Evolutionary conservation across 1,139 yeast genomes (phyloP).

Genomic region (Kodamaea arcana): DNA sequence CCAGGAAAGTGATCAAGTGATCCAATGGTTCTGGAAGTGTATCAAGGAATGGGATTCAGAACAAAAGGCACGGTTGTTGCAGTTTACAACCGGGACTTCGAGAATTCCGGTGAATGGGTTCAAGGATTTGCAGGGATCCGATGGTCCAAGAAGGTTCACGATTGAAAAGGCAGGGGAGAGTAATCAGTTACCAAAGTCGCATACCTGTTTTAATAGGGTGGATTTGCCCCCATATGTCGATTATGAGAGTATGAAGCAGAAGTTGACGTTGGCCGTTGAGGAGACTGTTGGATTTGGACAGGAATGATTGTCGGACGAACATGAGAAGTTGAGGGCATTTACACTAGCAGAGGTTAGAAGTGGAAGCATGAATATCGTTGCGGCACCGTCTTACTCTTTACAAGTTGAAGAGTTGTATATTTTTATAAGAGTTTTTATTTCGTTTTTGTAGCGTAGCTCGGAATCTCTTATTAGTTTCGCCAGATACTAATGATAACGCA

Average conservation of each 20-base stretch:
- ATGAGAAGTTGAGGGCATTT: no score
- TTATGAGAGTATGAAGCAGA: conserved; percentile 72
- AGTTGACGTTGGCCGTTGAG: conserved; percentile 82
- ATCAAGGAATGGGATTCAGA: conserved; percentile 93
- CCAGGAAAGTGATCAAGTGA: conserved; percentile 92
- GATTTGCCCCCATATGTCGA: conserved; percentile 82
- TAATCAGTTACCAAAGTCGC: conserved; percentile 91
- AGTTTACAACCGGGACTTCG: conserved; percentile 97
- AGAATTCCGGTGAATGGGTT: conserved; percentile 98
- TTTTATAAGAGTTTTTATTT: neutral
- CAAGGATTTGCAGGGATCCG: conserved; percentile 96
- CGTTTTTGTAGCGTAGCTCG: no score
- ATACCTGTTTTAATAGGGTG: conserved; percentile 91
- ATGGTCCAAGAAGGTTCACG: conserved; percentile 97
- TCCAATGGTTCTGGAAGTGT: conserved; percentile 98
- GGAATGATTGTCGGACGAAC: conserved; percentile 66
- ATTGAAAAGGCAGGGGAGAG: conserved; percentile 97
- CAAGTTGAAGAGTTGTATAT: neutral
- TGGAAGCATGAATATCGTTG: no score
- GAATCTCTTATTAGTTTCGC: no score
- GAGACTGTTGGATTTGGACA: conserved; percentile 97
- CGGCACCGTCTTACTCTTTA: neutral
- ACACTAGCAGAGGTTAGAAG: no score
- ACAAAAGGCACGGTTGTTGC: conserved; percentile 90
- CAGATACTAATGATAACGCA: no score